Conservation (phyloP, 345 rosid species). For the Euphorbia pulcherrima region DNA sequence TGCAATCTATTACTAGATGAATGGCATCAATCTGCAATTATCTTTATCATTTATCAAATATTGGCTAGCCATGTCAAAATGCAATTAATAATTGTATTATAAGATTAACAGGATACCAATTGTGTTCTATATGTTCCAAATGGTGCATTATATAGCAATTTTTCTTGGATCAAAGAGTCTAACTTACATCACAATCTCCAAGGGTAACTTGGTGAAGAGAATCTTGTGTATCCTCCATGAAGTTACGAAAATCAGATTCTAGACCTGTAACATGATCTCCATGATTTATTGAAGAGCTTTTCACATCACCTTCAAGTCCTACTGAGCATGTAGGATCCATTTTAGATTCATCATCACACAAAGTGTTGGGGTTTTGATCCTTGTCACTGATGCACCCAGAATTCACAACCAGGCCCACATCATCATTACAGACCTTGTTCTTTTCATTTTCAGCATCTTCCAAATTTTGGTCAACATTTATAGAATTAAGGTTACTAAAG, state of each 20-base stretch:
- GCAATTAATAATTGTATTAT: too few species aligned
- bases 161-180: not conserved
- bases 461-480: constrained; percentile 37
- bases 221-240: constrained; percentile 34
- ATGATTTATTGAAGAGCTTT: constrained; percentile 21
- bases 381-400: constrained; percentile 33
- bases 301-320: constrained; percentile 24
- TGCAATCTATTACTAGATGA: constrained; percentile 1
- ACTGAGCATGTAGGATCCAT: constrained; percentile 20
- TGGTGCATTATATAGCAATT: not conserved
- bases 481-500: constrained; percentile 25
- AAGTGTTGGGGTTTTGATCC: constrained; percentile 19
- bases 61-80: not conserved
- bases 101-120: too few species aligned
- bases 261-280: constrained; percentile 24
- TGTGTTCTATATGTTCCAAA: not conserved
- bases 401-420: constrained; percentile 26
- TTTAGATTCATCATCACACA: constrained; percentile 33
- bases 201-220: constrained; percentile 25
- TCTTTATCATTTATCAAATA: not conserved
- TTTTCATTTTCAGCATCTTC: constrained; percentile 26
- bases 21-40: not conserved
- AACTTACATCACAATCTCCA: constrained; percentile 49
- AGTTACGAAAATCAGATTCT: constrained; percentile 37
- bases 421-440: constrained; percentile 27